Base-by-base conservation (phyloP, 2,329 filamentous ascomycete species). In the Paraconiothyrium brasiliense region DNA sequence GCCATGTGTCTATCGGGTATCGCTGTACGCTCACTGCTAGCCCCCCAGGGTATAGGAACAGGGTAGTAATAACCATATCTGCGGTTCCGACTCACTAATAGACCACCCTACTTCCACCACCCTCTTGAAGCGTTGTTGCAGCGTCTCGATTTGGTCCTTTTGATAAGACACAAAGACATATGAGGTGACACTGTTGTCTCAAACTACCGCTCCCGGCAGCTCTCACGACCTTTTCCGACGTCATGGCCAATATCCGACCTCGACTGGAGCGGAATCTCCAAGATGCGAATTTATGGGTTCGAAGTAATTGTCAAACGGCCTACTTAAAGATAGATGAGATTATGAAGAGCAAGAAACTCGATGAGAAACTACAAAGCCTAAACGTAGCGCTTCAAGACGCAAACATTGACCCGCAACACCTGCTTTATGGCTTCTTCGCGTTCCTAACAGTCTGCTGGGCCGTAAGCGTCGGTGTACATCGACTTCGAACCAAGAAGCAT, bases 361-460 rank as follows among this genome's bases (percentile, higher is more conserved):
- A 54, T 24, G 22, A 54, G 27, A 43, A 57, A 22, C 32, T 63
- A n/a, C 30, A 57, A 32, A 43, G 37, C 22, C 22, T 56, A 13
- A 51, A 54, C 32, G 50, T 34, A 1, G 32, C 34, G 2, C 22
- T 69, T 1, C 22, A 64, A 34, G 27, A 65, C 1, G 34, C 51
- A 6, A 32, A 64, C 22, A 43, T 67, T 35, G 58, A 70, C 57
- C 65, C 68, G 27, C 69, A 71, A 54, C 57, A 60, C 16, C 39
- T 69, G 2, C 61, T 77, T 9, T 79, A 79, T 50, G 71, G 75
- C 16, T 51, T 75, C 11, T 60, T 81, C 4, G 24, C 76, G 47
- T 57, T 78, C 27, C 57, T 74, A 11, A 63, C 78, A 24, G 65
- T 73, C 5, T 63, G 75, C 39, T 83, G 74, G 71, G 54, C 75